Evolutionary conservation across 352 stramenopile genomes (phyloP), one percentile per base, ranked within the genome.

Genomic region (Globisporangium abappressorium): DNA sequence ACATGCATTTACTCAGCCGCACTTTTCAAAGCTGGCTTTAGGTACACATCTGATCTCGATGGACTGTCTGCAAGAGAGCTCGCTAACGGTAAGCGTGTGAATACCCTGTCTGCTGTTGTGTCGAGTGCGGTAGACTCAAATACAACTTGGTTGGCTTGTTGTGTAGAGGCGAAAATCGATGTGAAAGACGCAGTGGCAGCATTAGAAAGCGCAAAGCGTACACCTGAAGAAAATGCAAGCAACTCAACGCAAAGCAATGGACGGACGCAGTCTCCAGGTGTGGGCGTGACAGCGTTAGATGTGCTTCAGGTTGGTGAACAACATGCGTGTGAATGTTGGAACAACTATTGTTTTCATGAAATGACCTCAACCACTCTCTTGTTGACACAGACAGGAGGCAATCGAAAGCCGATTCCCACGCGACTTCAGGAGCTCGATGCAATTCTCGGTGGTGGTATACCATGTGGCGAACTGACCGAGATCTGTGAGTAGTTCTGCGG

Each of bases 391-490:
- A 62, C 82, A 59, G 71, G 72, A 56, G 74, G 57, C 5, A 72
- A 57, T 26, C 65, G 46, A 18, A 57, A 57, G 34, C 75, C 79
- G 5, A 81, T 93, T 36, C 68, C 78, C 2, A 89, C 75, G 30
- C 65, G 73, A 43, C 43, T 93, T 8, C 47, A 75, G 7, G 73
- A 69, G 54, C 41, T 95, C 8, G 87, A 95, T 66, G 64, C 64
- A 11, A 63, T 92, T 5, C 71, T 95, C 36, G 85, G 82, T 11
- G 87, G 87, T 2, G 87, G 87, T 0, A 73, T 95, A 33, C 66
- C 82, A 15, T 76, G 78, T 18, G 80, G 87, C 18, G 87, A 95
- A 80, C 65, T 95, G 34, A 92, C 80, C 2, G 87, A 95, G 41
- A 87, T 95, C 38, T 93, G 87, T 92, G 62, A 5, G 79, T 51